Evolutionary conservation across 2,329 filamentous ascomycete genomes (phyloP), one percentile per base, ranked within the genome.

Genomic region (Colletotrichum horii): DNA sequence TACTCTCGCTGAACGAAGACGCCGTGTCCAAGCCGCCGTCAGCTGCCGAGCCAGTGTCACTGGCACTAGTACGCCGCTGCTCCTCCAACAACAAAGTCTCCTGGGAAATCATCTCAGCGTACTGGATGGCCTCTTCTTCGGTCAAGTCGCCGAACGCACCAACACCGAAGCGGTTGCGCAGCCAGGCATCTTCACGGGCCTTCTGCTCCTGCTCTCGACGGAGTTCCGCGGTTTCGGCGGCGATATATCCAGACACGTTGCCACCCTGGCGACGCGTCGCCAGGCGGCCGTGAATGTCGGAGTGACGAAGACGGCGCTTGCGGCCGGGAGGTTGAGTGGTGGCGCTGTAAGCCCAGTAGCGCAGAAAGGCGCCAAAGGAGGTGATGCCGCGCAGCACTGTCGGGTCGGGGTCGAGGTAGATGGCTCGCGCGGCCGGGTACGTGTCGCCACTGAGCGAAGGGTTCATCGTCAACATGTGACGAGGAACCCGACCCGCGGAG

Each of bases 301-400:
- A 91, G 74, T 95, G 93, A 48, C 95, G 93, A 16, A 93, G 86
- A 11, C 92, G 93, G n/a, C 96, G 94, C 84, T 97, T 98, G 77
- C 91, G 94, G 71, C 92, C 93, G 66, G 93, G 91, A 75, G 93
- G 92, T 76, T 95, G 93, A 80, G 94, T 93, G 1, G 93, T 93
- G 12, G 96, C 96, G 83, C 95, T 97, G 82, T 97, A 98, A 5
- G 94, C 93, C 97, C 97, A 99, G 83, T 96, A 98, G 15, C 95
- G 94, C 22, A 99, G 86, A 80, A 96, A 94, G 0, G 94, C 94
- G 14, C 97, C 97, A 66, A 98, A 92, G 1, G 96, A 94, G 2
- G 98, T 93, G 76, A 98, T 92, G 8, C 97, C 97, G 43, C 96
- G 93, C 16, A 99, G 90, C 1, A 94, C 89, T 0, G 95, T 96